Base-by-base conservation (phyloP, 768 basidiomycete species). In the Boletus eberwhitei region DNA sequence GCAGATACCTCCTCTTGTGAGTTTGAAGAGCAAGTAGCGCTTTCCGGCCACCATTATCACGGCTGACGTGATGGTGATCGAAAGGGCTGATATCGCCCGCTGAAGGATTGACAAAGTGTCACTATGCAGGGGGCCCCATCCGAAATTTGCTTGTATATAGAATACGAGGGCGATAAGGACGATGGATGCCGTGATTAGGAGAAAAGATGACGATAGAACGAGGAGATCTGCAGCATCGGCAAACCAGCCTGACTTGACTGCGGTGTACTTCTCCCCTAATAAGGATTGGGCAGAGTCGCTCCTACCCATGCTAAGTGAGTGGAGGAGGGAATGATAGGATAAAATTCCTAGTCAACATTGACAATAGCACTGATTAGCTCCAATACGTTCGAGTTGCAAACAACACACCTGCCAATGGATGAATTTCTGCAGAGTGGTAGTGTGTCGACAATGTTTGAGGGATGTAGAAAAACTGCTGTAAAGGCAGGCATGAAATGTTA, bases 151-250 rank as follows among this genome's bases (percentile, higher is more conserved):
- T 39, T 55, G 54, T 1, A 5, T 24, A 14, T 38, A 0, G 14
- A 53, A 43, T 37, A 56, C n/a, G n/a, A 52, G 34, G 51, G 17
- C 45, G 29, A 37, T n/a, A 9, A 48, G 39, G 34, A 53, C 32
- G 43, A 56, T 32, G 31, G 45, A 47, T 8, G 45, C 8, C 17
- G 17, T 37, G 5, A 11, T 53, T 5, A 56, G n/a, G 43, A 56
- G 43, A 13, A 47, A 43, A 11, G 43, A 55, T 11, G 5, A 45
- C 29, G 29, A 16, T 9, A 55, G 14, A 21, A 47, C 24, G 39
- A 56, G 36, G 45, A 53, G 0, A 19, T 53, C 45, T 21, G 55
- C 35, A 24, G 39, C 34, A 31, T 47, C 51, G 16, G 24, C 26
- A 17, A 19, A 13, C n/a, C 38, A 53, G 21, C 32, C 14, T 1